Evolutionary conservation across 768 basidiomycete species (phyloP).

Genomic region (Lyophyllum semitale): DNA sequence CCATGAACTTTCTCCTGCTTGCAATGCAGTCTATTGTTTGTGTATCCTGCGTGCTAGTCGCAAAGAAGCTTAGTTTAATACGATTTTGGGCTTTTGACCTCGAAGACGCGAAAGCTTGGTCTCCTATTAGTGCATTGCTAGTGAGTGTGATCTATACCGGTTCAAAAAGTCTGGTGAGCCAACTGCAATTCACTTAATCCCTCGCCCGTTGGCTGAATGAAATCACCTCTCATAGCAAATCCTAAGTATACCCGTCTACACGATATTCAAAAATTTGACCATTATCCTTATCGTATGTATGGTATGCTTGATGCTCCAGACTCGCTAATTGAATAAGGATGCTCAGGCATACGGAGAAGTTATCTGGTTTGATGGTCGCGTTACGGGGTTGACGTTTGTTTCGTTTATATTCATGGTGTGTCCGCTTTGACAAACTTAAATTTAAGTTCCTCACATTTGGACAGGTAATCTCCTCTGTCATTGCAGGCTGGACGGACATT

Average conservation of each 20-base stretch:
- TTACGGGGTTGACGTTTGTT: slow-evolving; percentile 84
- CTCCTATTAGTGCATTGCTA: slow-evolving; percentile 89
- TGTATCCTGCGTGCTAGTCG: slow-evolving; percentile 68
- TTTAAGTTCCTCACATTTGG: neutral
- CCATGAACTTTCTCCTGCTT: slow-evolving; percentile 95
- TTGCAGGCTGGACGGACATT: slow-evolving; percentile 97
- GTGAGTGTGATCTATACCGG: slow-evolving; percentile 98
- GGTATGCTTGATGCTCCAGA: neutral
- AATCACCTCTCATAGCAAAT: slow-evolving; percentile 71
- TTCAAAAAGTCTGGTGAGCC: slow-evolving; percentile 88
- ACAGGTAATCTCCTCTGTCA: slow-evolving; percentile 87
- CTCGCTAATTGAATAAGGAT: slow-evolving; percentile 2
- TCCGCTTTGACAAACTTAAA: neutral
- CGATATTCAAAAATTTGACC: slow-evolving; percentile 99
- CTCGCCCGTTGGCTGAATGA: neutral
- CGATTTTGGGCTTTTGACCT: slow-evolving; percentile 82
- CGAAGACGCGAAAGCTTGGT: slow-evolving; percentile 89
- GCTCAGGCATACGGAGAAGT: slow-evolving; percentile 94
- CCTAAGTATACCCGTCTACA: slow-evolving; percentile 95
- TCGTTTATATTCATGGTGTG: slow-evolving; percentile 92
- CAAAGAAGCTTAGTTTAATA: slow-evolving; percentile 78
- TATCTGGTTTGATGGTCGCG: slow-evolving; percentile 90
- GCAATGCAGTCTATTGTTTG: slow-evolving; percentile 92
- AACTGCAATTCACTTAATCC: slow-evolving; percentile 13
- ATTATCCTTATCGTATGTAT: slow-evolving; percentile 91